Base-by-base conservation (phyloP, 768 basidiomycete species). In the Lyophyllum atratum region DNA sequence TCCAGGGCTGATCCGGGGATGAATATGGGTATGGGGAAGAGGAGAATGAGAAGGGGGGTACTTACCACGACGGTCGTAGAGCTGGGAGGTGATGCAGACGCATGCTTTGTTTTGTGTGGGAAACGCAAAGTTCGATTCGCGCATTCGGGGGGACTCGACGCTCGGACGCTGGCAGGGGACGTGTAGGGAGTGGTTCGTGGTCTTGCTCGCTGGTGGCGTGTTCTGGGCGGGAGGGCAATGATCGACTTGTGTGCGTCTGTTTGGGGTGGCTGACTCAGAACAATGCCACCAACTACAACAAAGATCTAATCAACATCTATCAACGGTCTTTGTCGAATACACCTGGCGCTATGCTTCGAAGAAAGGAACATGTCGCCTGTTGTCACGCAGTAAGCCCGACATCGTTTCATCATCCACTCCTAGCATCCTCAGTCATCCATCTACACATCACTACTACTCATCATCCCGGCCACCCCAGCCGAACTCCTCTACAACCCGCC, bases 41-140 rank as follows among this genome's bases (percentile, higher is more conserved):
- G 49, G 34, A n/a, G 0, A 24, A 22, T 42, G 57, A 43, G 40
- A n/a, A 52, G 17, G 4, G 7, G 7, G 26, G 12, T n/a, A 57
- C 42, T 34, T 59, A 95, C 95, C 95, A 81, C 96, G 76, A 65
- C 96, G 79, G 76, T 98, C 95, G 66, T 98, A 98, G 6, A 98
- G 82, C 75, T 95, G 90, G 2, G 93, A 90, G 5, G 93, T 92
- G 58, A 98, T 97, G 64, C 92, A 93, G 46, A 98, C 92, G 66
- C 89, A 93, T 6, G 95, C 95, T 76, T 94, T 86, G 76, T 95
- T 95, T 80, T 95, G 94, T 45, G 87, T 86, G 17, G 95, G 93
- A 78, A 95, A 96, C 19, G 88, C 89, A 76, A 94, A 95, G 81
- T 95, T 97, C 65, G 91, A 90, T 72, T 97, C 95, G 62, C 95